Base-by-base conservation (phyloP, 1,284 basidiomycete species). In the Cutaneotrichosporon sp. region DNA sequence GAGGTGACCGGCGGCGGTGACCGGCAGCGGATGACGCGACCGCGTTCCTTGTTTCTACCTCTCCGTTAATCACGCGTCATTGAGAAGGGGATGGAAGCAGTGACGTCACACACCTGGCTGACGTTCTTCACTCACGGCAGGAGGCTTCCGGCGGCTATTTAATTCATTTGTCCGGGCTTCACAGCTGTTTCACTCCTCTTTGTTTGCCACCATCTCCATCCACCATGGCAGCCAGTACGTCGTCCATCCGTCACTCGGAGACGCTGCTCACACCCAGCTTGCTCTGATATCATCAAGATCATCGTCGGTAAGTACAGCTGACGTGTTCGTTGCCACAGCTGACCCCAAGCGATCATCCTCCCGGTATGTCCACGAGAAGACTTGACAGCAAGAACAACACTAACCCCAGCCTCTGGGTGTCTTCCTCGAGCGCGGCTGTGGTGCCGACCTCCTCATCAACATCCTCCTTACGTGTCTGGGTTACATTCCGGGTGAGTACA, bases 361-460 rank as follows among this genome's bases (percentile, higher is more conserved):
- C 75, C 75, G 47, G 72, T 74, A 58, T 32, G 71, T 65, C 22
- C 22, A 46, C 36, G 22, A 7, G 36, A 26, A 6, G 6, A 4
- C 21, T 2, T 34, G 9, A n/a, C 21, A 4, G 16, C 30, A 18
- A 13, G 14, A 30, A 49, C 34, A n/a, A n/a, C 18, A 22, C 51
- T 62, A 26, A 56, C 53, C 42, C 32, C 61, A 71, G 68, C 76
- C 76, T 69, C 69, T 78, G 50, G 76, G 76, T 70, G 76, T 78
- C 59, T 78, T 78, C 75, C 74, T 78, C 56, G 76, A 78, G 72
- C 70, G 74, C 60, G 76, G 76, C 40, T 78, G 76, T 64, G 66
- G 66, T 52, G 72, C 70, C 40, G 75, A 76, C 63, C 69, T 78
- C 66, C 69, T 78, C 61, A 74, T 75, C 65, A 72, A 72, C 72